A percentile compares a stretch with the other conserved stretches of the same genome.
phyloP scores from a whole-genome alignment of 75 land plant species.

The Gnetum montanum region DNA sequence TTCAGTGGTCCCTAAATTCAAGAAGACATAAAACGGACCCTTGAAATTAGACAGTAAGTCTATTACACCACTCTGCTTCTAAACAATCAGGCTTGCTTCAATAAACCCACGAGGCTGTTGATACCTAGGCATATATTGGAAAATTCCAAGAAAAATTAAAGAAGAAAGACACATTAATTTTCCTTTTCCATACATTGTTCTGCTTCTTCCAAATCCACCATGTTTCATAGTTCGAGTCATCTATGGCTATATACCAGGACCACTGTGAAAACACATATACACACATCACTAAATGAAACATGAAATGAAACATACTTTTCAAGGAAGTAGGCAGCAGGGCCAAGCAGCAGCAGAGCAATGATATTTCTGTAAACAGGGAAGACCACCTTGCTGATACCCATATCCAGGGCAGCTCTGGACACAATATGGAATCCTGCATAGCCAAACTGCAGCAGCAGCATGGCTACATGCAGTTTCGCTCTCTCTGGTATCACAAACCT shows the following conservation, averaged over 20 bases:
- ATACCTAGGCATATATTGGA: too few species aligned
- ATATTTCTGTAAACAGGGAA: slow-evolving; percentile 74
- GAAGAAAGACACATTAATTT: too few species aligned
- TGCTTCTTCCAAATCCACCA: neutral
- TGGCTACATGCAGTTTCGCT: slow-evolving; percentile 41
- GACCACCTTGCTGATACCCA: slow-evolving; percentile 69
- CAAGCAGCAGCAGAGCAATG: slow-evolving; percentile 50
- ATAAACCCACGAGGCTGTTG: too few species aligned
- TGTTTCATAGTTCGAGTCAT: neutral
- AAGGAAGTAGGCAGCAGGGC: slow-evolving; percentile 54
- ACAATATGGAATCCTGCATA: slow-evolving; percentile 80
- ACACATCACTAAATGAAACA: neutral
- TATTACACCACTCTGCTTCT: too few species aligned
- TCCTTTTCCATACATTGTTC: too few species aligned
- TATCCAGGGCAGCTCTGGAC: slow-evolving; percentile 56
- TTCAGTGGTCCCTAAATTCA: too few species aligned
- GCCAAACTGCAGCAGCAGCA: slow-evolving; percentile 49
- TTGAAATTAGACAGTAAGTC: too few species aligned
- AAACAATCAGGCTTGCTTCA: too few species aligned
- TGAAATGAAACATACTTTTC: slow-evolving; percentile 68
- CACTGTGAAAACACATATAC: neutral
- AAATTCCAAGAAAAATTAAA: too few species aligned
- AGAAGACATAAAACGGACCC: too few species aligned
- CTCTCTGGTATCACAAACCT: slow-evolving; percentile 20
- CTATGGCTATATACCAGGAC: neutral